A percentile compares a stretch with the other conserved stretches of the same genome.
Conservation (phyloP, 2,329 filamentous ascomycete species). For the Sporothrix pseudoabietina region DNA sequence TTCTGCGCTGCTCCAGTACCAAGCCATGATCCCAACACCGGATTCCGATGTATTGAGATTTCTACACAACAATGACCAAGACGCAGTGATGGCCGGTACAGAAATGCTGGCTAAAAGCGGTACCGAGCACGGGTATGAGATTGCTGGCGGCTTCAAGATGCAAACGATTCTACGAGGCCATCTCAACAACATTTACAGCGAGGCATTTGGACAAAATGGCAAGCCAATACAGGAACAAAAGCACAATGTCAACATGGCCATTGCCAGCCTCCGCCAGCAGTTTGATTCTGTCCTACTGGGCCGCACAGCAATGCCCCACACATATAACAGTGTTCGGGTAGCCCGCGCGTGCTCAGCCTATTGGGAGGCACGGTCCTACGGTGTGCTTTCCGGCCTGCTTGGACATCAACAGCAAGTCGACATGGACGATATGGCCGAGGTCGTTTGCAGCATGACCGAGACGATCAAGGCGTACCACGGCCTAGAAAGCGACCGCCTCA, state of each 20-base stretch:
- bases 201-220: background rate
- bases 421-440: slow-evolving; percentile 19
- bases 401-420: slow-evolving; percentile 6
- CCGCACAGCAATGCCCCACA: background rate
- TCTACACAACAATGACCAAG: background rate
- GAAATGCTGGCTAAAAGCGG: background rate
- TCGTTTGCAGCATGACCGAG: slow-evolving; percentile 28
- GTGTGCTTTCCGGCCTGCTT: slow-evolving; percentile 19
- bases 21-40: slow-evolving; percentile 27
- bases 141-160: slow-evolving; percentile 22
- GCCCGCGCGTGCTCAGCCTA: slow-evolving; percentile 30
- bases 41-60: slow-evolving; percentile 17
- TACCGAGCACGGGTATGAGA: background rate
- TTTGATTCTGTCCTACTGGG: slow-evolving; percentile 21
- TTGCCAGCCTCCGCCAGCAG: slow-evolving; percentile 23
- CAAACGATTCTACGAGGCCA: slow-evolving; percentile 28
- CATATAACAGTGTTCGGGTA: slow-evolving; percentile 16
- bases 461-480: slow-evolving; percentile 33
- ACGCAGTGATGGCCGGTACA: background rate
- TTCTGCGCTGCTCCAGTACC: slow-evolving; percentile 30
- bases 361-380: slow-evolving; percentile 31
- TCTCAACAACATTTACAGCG: slow-evolving; percentile 30
- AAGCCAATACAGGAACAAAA: background rate
- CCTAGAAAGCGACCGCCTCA: slow-evolving; percentile 11
- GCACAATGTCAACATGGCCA: background rate